Percentiles rank a stretch among this genome's conserved stretches.
These are phyloP conservation scores for Alloteropsis angusta DNA, from an alignment of 202 grass and related monocot species.

Conservation along the genomic window DNA sequence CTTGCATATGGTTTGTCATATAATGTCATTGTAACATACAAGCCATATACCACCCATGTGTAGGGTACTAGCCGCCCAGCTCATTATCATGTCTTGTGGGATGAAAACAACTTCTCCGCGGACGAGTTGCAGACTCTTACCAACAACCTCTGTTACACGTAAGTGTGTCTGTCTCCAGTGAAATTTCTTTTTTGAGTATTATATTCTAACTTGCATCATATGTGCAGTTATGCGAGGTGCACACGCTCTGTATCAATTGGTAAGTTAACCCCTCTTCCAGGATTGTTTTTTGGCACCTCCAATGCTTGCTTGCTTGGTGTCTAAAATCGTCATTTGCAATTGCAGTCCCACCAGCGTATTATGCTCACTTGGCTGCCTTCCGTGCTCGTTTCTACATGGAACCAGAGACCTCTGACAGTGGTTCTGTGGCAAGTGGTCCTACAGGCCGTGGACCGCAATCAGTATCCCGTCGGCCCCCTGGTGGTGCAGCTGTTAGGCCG, in stretches of 20 bases:
- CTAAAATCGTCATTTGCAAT: neutral
- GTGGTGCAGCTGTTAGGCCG: conserved; percentile 36
- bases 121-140: conserved; percentile 71
- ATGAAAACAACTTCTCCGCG: conserved; percentile 76
- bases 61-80: conserved; percentile 83
- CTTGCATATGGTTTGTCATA: neutral
- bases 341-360: conserved; percentile 79
- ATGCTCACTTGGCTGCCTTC: conserved; percentile 82
- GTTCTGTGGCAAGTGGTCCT: conserved; percentile 34
- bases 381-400: conserved; percentile 87
- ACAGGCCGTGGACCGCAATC: conserved; percentile 28
- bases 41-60: neutral
- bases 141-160: conserved; percentile 98
- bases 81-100: conserved; percentile 90
- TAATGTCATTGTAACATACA: neutral
- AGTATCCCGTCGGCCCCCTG: neutral
- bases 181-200: neutral
- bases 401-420: conserved; percentile 56
- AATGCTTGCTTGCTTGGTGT: neutral
- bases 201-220: conserved; percentile 6
- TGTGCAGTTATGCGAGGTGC: conserved; percentile 82
- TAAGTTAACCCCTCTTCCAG: conserved; percentile 17
- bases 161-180: neutral
- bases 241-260: conserved; percentile 83
- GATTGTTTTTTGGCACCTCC: neutral